Conservation (phyloP, 441 rosid genomes). For the Sinapis alba region DNA sequence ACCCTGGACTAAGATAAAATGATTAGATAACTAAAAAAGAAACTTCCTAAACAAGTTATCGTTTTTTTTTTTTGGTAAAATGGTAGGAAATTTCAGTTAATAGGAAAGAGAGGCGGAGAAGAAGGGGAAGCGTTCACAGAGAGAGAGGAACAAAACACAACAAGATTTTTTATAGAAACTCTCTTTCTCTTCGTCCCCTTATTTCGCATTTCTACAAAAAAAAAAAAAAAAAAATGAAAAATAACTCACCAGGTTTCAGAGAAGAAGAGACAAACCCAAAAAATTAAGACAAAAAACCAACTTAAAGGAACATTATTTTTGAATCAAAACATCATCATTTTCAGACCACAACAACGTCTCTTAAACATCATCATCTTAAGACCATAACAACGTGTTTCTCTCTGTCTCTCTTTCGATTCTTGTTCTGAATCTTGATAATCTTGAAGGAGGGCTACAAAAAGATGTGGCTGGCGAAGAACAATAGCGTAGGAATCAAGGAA, state of each 20-base stretch:
- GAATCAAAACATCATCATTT: neutral
- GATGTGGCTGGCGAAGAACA: conserved; percentile 35
- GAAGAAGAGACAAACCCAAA: conserved; percentile 3
- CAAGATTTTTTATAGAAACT: conserved; percentile 2
- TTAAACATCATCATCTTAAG: neutral
- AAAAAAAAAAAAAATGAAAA: conserved; percentile 20
- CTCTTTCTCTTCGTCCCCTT: conserved; percentile 10
- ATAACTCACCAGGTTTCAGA: neutral
- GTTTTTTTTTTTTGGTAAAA: neutral
- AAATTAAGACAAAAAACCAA: neutral
- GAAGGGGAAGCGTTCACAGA: conserved; percentile 24
- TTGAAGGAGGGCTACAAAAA: neutral
- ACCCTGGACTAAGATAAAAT: neutral
- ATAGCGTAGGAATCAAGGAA: conserved; percentile 39
- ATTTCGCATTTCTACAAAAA: neutral
- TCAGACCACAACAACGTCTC: neutral
- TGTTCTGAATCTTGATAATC: conserved; percentile 20
- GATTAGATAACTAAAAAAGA: neutral
- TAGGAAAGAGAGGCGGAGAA: neutral
- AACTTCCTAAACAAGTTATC: neutral
- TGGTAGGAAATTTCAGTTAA: neutral
- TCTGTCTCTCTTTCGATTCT: conserved; percentile 15
- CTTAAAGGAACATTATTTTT: too few relatives aligned
- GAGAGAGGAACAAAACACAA: neutral
- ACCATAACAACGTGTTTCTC: neutral